Percentiles rank a stretch among this genome's conserved stretches.
These are phyloP conservation scores for Gyrodon lividus DNA, from an alignment of 768 basidiomycete species.

Conservation along the genomic window DNA sequence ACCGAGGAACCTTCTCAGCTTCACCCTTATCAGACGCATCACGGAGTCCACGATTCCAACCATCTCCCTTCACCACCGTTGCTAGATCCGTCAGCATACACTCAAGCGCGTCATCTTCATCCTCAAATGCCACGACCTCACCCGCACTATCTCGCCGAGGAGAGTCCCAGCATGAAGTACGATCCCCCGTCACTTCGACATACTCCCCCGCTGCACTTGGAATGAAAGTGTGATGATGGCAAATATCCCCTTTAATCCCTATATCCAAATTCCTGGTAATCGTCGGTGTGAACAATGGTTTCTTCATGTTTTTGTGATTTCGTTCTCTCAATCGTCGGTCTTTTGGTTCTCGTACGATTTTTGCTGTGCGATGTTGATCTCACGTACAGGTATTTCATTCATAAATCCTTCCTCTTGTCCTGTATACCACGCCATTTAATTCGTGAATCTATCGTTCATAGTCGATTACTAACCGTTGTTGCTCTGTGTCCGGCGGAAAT, in stretches of 20 bases:
- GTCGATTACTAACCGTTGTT: conserved; percentile 1
- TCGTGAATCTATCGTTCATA: conserved; percentile 25
- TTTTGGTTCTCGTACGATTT: background rate
- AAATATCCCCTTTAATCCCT: conserved; percentile 15
- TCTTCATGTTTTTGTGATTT: background rate
- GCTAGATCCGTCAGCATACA: conserved; percentile 32
- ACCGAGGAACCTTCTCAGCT: conserved; percentile 31
- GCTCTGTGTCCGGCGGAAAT: background rate
- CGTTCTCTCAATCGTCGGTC: background rate
- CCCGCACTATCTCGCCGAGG: conserved; percentile 36
- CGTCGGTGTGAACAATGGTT: conserved; percentile 24
- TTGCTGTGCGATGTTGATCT: conserved; percentile 7
- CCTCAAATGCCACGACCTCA: conserved; percentile 34
- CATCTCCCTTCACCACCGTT: conserved; percentile 33
- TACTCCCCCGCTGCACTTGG: conserved; percentile 49
- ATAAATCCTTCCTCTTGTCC: conserved; percentile 8
- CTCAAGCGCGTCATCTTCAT: conserved; percentile 32
- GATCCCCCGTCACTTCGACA: conserved; percentile 41
- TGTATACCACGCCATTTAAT: conserved; percentile 28
- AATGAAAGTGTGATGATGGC: conserved; percentile 41
- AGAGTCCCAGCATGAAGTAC: conserved; percentile 41
- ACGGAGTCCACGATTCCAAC: conserved; percentile 33
- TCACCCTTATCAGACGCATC: conserved; percentile 36
- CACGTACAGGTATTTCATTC: conserved; percentile 13
- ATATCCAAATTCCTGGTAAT: conserved; percentile 30